Base-by-base conservation (phyloP, 2,329 filamentous ascomycete genomes). In the Fusarium sacchari region DNA sequence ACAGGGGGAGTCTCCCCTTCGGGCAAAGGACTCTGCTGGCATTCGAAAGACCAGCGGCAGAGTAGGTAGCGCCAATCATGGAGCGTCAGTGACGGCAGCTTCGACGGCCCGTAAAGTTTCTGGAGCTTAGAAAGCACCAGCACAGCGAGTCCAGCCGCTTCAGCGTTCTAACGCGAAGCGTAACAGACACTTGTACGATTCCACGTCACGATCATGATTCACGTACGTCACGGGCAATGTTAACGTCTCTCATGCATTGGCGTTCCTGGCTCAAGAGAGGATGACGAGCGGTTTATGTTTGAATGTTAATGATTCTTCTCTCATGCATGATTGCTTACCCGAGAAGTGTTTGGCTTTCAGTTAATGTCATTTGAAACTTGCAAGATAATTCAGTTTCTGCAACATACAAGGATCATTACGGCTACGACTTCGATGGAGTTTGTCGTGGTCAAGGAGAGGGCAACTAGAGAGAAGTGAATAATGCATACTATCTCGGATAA, bases 1-100 rank as follows among this genome's bases (percentile, higher is more conserved):
- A 37, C 84, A 84, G 40, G 85, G 77, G 56, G 88, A 88, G 57
- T 84, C 87, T 39, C 81, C 86, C 55, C 82, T 87, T 26, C 85
- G 87, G 26, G 82, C 82, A 72, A 89, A 88, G 79, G 86, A 89
- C 64, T 82, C 84, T 36, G 83, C 82, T 13, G 90, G 86, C 50
- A 86, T 92, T 50, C 88, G 91, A 69, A 93, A 93, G 85, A 91
- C 88, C 9, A 92, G 90, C 76, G 90, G 90, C 42, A 87, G 91
- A 46, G 84, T 92, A 20, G 90, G 89, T 56, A 92, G 90, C 79
- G 84, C 88, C 64, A 87, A 84, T 74, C 81, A 79, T 58, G 80
- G 83, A 39, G 82, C 81, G 26, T 83, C 84, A n/a, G 82, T 82
- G 59, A 82, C 81, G 44, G 83, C 83, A 66, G 79, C 82, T 32